Evolutionary conservation across 1,139 yeast species (phyloP).

Genomic region (Wickerhamiella infanticola): DNA sequence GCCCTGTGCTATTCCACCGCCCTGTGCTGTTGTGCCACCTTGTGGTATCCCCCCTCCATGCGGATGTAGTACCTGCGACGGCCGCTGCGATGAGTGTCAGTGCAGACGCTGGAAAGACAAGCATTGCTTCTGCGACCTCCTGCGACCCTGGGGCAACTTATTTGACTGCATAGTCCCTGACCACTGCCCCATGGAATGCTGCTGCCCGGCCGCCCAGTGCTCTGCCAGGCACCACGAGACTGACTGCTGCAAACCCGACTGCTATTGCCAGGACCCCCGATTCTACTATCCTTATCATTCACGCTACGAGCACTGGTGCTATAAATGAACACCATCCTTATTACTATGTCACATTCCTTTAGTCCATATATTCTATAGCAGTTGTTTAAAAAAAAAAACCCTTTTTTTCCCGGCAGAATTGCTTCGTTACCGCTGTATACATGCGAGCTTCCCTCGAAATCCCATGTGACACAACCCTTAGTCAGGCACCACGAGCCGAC

Average conservation of each 20-base stretch:
- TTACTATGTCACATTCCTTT: too few relatives aligned
- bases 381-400: too few relatives aligned
- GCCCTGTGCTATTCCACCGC: not conserved
- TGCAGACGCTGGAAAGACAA: not conserved
- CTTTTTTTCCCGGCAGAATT: too few relatives aligned
- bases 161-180: not conserved
- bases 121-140: not conserved
- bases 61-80: not conserved
- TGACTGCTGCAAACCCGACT: not conserved
- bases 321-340: too few relatives aligned
- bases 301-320: too few relatives aligned
- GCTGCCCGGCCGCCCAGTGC: not conserved
- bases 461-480: too few relatives aligned
- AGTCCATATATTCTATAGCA: too few relatives aligned
- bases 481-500: too few relatives aligned
- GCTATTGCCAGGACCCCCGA: not conserved
- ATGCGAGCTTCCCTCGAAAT: too few relatives aligned
- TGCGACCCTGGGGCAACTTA: too few relatives aligned
- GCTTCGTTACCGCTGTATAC: too few relatives aligned
- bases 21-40: not conserved
- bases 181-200: not conserved
- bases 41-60: not conserved
- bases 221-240: not conserved
- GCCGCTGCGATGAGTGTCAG: not conserved
- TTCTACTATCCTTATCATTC: not conserved